Evolutionary conservation across 2,329 filamentous ascomycete genomes (phyloP).

Genomic region (Exophiala xenobiotica): DNA sequence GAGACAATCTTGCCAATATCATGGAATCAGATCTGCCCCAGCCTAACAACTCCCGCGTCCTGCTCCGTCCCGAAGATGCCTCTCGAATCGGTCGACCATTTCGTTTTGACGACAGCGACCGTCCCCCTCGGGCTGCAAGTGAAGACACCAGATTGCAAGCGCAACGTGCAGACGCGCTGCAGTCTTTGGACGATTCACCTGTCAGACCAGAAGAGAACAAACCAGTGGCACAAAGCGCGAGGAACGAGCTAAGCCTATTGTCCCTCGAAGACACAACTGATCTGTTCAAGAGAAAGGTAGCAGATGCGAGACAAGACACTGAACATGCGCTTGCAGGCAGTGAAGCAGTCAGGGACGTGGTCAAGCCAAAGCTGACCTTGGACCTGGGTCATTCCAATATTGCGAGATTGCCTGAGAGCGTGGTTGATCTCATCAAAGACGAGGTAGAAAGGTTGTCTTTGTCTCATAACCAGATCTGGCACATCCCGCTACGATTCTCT

Average conservation of each 20-base stretch:
- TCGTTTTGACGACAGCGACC: conserved; percentile 20
- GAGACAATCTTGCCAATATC: conserved; percentile 19
- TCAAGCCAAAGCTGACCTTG: conserved; percentile 51
- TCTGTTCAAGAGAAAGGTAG: conserved; percentile 45
- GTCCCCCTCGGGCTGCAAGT: conserved; percentile 22
- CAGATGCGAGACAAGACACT: conserved; percentile 48
- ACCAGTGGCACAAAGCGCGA: neutral
- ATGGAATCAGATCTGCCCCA: conserved; percentile 24
- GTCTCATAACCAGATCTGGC: conserved; percentile 52
- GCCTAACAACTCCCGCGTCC: conserved; percentile 10
- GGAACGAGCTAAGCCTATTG: conserved; percentile 30
- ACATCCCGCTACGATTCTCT: conserved; percentile 49
- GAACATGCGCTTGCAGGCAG: conserved; percentile 48
- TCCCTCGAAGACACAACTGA: conserved; percentile 47
- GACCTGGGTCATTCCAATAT: conserved; percentile 53
- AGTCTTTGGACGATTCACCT: conserved; percentile 15
- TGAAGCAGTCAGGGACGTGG: conserved; percentile 46
- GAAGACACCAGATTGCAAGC: conserved; percentile 21
- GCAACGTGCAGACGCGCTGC: conserved; percentile 11
- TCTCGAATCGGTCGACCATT: conserved; percentile 20
- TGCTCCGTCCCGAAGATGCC: conserved; percentile 25
- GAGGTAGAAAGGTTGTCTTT: conserved; percentile 55
- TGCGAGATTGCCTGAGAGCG: conserved; percentile 48
- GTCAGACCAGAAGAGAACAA: conserved; percentile 8
- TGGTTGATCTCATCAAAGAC: conserved; percentile 53